Conservation (phyloP, 768 basidiomycete species). For the Termitomyces sp. region DNA sequence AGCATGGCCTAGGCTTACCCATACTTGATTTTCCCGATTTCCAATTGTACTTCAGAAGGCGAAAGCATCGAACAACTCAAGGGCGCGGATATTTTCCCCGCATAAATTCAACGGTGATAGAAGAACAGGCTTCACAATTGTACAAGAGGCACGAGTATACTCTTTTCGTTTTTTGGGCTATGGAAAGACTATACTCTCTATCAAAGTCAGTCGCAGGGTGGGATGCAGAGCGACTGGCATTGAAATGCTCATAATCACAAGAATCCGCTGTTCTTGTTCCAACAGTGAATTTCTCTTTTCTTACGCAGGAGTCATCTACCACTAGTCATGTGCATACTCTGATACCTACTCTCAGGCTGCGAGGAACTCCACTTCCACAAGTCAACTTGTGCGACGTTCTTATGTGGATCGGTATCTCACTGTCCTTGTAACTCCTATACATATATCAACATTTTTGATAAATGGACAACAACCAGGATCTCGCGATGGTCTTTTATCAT, state of each 20-base stretch:
- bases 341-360: not conserved
- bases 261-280: constrained; percentile 11
- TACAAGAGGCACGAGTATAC: constrained; percentile 3
- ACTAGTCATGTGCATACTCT: not conserved
- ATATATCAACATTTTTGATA: constrained; percentile 4
- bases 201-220: not conserved
- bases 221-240: not conserved
- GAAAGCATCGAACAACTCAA: not conserved
- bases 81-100: not conserved
- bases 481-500: not conserved
- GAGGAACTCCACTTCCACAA: constrained; percentile 5
- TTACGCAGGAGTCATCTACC: constrained; percentile 16
- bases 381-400: not conserved
- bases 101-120: not conserved
- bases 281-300: constrained; percentile 8
- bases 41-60: not conserved
- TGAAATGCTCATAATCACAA: constrained; percentile 10
- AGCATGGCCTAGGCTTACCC: not conserved
- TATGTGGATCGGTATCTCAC: not conserved
- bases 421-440: not conserved
- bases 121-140: not conserved
- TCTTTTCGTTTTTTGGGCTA: constrained; percentile 16
- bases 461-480: not conserved
- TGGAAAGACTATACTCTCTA: constrained; percentile 13
- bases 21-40: not conserved